Percentiles rank a stretch among this genome's conserved stretches.
Conservation (phyloP, 441 rosid genomes). For the Sinapis alba region DNA sequence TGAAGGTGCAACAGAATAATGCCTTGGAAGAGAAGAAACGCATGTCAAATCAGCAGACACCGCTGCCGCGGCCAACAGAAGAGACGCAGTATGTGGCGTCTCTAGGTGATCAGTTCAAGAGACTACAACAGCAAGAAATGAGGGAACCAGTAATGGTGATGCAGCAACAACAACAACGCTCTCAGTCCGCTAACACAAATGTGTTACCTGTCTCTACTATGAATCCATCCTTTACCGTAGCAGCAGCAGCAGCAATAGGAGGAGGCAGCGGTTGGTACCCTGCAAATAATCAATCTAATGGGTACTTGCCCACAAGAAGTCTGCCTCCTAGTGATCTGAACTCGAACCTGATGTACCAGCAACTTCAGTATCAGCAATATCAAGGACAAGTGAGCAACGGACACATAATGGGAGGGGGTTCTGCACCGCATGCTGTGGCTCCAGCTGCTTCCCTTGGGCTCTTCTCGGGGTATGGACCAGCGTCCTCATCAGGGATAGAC, state of each 20-base stretch:
- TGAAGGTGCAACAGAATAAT: constrained; percentile 59
- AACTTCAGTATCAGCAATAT: constrained; percentile 49
- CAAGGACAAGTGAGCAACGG: constrained; percentile 58
- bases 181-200: constrained; percentile 64
- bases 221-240: constrained; percentile 57
- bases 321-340: constrained; percentile 46
- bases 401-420: constrained; percentile 41
- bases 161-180: constrained; percentile 44
- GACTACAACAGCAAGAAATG: constrained; percentile 55
- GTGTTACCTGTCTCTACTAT: constrained; percentile 54
- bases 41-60: constrained; percentile 55
- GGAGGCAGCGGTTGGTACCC: constrained; percentile 56
- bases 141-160: constrained; percentile 75
- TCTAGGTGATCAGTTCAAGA: constrained; percentile 61
- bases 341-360: constrained; percentile 61
- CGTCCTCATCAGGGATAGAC: constrained; percentile 70
- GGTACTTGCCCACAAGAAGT: constrained; percentile 56
- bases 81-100: constrained; percentile 52
- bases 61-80: constrained; percentile 49
- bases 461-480: constrained; percentile 74
- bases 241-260: constrained; percentile 53
- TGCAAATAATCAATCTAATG: constrained; percentile 54
- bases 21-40: constrained; percentile 62
- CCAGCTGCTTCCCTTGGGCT: constrained; percentile 94
- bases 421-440: constrained; percentile 57